phyloP scores from a whole-genome alignment of 192 early-diverging fungal species.

The Chytriomyces sp. region DNA sequence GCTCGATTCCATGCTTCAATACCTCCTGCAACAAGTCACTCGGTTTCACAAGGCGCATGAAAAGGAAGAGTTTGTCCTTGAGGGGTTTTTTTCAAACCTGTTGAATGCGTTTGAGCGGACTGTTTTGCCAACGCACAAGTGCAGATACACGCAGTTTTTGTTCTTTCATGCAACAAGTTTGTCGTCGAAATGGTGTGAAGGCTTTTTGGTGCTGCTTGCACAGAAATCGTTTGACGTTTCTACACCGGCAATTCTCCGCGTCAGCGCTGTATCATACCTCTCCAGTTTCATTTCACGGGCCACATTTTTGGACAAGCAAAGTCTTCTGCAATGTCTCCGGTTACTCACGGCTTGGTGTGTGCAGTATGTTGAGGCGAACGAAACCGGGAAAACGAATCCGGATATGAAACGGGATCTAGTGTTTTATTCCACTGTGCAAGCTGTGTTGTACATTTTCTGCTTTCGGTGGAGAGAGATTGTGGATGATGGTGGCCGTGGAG shows the following conservation, averaged over 20 bases:
- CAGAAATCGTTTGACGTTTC: slow-evolving; percentile 61
- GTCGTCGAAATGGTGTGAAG: slow-evolving; percentile 68
- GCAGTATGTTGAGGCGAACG: slow-evolving; percentile 63
- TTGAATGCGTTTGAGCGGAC: slow-evolving; percentile 78
- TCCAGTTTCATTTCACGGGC: slow-evolving; percentile 91
- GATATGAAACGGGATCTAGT: slow-evolving; percentile 73
- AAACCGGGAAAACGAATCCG: slow-evolving; percentile 1
- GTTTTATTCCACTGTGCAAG: slow-evolving; percentile 87
- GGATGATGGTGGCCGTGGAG: not conserved
- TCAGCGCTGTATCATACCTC: slow-evolving; percentile 81
- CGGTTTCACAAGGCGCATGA: slow-evolving; percentile 58
- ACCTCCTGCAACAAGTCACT: not conserved
- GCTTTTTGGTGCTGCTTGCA: slow-evolving; percentile 78
- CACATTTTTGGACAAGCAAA: slow-evolving; percentile 62
- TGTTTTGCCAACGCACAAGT: slow-evolving; percentile 84
- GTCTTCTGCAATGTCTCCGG: slow-evolving; percentile 68
- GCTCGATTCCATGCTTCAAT: slow-evolving; percentile 70
- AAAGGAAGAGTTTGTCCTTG: not conserved
- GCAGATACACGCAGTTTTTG: slow-evolving; percentile 89
- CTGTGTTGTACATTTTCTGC: slow-evolving; percentile 89
- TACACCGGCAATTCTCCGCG: slow-evolving; percentile 68
- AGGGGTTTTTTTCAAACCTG: slow-evolving; percentile 68
- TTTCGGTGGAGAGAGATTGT: slow-evolving; percentile 88
- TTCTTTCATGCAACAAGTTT: slow-evolving; percentile 80
- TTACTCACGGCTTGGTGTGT: slow-evolving; percentile 69